Base-by-base conservation (phyloP, 169 alveolate species). In the Ichthyophthirius multifiliis region DNA sequence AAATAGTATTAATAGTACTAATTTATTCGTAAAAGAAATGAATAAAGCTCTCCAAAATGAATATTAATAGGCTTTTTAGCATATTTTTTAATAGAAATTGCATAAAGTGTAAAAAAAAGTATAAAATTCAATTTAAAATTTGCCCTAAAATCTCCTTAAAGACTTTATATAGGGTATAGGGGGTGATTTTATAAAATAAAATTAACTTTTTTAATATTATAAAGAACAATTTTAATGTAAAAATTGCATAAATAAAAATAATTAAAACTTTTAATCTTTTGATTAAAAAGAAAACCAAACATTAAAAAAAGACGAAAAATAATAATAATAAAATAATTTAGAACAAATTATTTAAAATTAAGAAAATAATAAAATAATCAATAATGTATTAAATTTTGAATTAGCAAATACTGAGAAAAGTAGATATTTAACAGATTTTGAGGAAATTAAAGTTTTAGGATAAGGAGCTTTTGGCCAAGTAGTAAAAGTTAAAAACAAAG, bases 391-490 rank as follows among this genome's bases (percentile, higher is more conserved):
- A 55, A 55, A 39, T 7, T 55, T 55, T 18, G 71, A 55, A 6
- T 39, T 39, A 20, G 77, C 77, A 18, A 67, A 67, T 37, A 67
- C 35, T 3, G 77, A 67, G 23, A 67, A 67, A 16, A 34, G 55
- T 4, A 67, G 77, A 9, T 67, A 67, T 67, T 20, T 67, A 13
- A 67, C 48, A 1, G 77, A 67, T 67, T 67, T 37, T 15, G 77
- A 67, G 41, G 77, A 67, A 39, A 67, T 67, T 67, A 13, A 67
- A 41, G 55, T 67, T 18, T 18, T 67, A 16, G 77, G 77, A 39
- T 34, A 67, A 39, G 77, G 77, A 12, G 77, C 77, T 16, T 67
- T 67, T 39, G 77, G 77, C 6, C n/a, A 67, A 23, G 77, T 67
- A 1, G 77, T 67, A 4, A 67, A 67, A 23, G 77, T 67, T 15